Percentiles rank a stretch among this genome's conserved stretches.
Conservation (phyloP, 345 rosid species). For the Orychophragmus violaceus region DNA sequence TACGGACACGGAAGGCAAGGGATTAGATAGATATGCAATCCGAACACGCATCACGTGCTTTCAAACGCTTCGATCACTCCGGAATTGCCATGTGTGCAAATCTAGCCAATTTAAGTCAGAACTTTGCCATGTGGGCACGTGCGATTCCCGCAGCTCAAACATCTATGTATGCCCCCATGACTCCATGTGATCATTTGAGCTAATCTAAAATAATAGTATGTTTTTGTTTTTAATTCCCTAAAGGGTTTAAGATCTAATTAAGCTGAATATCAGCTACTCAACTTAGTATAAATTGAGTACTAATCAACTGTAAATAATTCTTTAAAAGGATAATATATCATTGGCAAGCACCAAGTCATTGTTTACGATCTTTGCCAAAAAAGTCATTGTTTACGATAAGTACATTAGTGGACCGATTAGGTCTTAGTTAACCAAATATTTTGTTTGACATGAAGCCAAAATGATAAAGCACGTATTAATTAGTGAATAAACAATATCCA, state of each 20-base stretch:
- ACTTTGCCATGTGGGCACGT: constrained; percentile 32
- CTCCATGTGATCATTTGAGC: constrained; percentile 23
- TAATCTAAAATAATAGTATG: background rate
- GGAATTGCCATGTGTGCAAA: constrained; percentile 6
- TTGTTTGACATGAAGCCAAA: background rate
- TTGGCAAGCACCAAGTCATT: constrained; percentile 8
- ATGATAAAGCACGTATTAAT: constrained; percentile 9
- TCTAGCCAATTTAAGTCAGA: constrained; percentile 25
- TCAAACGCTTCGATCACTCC: constrained; percentile 22
- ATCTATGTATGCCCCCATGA: constrained; percentile 11
- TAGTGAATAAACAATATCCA: background rate
- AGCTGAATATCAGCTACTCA: background rate
- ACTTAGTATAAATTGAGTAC: background rate
- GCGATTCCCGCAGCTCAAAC: constrained; percentile 23
- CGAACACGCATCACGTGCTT: constrained; percentile 32
- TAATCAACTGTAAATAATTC: background rate
- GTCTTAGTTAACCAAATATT: constrained; percentile 11
- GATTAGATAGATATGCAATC: constrained; percentile 22
- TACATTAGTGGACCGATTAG: constrained; percentile 6
- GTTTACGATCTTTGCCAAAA: too few relatives aligned
- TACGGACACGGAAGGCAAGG: constrained; percentile 14
- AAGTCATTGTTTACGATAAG: too few relatives aligned
- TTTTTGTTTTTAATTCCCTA: background rate
- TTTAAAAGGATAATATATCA: too few relatives aligned
- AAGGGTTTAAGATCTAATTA: background rate